Conservation (phyloP, 1,284 basidiomycete genomes). For the Mycosarcoma mackinlayi region DNA sequence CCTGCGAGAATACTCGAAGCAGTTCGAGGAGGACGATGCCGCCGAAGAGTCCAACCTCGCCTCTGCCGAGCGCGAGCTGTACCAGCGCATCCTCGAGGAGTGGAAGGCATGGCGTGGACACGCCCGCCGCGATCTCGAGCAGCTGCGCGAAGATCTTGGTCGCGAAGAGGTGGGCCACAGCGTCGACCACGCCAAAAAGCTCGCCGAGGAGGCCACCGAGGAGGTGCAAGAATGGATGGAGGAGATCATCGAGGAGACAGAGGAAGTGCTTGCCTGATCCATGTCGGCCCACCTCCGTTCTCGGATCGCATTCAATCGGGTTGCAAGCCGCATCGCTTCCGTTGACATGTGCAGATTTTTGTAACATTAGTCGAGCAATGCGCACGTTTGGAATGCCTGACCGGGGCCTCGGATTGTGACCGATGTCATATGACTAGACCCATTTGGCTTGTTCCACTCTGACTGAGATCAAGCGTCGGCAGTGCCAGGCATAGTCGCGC, state of each 20-base stretch:
- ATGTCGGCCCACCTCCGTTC: neutral
- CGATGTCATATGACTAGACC: no score
- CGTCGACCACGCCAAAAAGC: constrained; percentile 54
- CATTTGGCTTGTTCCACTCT: no score
- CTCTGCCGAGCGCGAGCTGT: constrained; percentile 89
- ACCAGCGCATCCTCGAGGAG: constrained; percentile 92
- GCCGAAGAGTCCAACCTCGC: constrained; percentile 93
- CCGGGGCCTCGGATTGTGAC: no score
- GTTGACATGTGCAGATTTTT: constrained; percentile 7
- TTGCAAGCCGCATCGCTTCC: neutral
- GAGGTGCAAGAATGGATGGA: constrained; percentile 69
- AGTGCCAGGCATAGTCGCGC: no score
- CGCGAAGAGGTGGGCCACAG: constrained; percentile 42
- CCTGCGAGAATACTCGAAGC: constrained; percentile 88
- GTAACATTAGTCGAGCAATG: constrained; percentile 12
- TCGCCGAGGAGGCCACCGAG: constrained; percentile 62
- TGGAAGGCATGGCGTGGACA: constrained; percentile 90
- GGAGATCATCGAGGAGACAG: constrained; percentile 68
- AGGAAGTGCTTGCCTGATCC: constrained; percentile 54
- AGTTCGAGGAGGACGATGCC: constrained; percentile 96
- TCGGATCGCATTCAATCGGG: neutral
- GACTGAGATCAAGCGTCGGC: no score
- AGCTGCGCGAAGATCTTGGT: constrained; percentile 52
- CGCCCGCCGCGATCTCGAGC: constrained; percentile 54
- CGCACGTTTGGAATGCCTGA: neutral